Percentiles rank a stretch among this genome's conserved stretches.
Evolutionary conservation across 2,329 filamentous ascomycete genomes (phyloP).

Genomic region (Penicillium oxalicum): DNA sequence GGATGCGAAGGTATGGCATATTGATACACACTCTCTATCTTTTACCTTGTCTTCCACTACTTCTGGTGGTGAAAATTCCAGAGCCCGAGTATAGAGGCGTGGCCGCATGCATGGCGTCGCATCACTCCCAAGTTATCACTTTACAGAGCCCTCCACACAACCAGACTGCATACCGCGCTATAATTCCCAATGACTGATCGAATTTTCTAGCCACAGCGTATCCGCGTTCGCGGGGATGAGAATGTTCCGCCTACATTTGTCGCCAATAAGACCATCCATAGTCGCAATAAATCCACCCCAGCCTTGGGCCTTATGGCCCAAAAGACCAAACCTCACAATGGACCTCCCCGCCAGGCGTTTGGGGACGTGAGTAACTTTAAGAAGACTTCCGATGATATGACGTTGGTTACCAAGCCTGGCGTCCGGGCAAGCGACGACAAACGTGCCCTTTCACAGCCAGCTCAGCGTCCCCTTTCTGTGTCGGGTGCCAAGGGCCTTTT

Average conservation of each 20-base stretch:
- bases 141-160: slow-evolving; percentile 1
- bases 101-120: background rate
- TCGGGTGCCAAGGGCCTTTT: slow-evolving; percentile 35
- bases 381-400: slow-evolving; percentile 53
- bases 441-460: slow-evolving; percentile 45
- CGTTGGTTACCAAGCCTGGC: slow-evolving; percentile 44
- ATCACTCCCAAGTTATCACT: background rate
- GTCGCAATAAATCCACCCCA: slow-evolving; percentile 73
- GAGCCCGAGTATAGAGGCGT: background rate
- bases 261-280: slow-evolving; percentile 60
- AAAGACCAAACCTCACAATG: slow-evolving; percentile 56
- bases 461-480: slow-evolving; percentile 52
- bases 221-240: slow-evolving; percentile 62
- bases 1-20: slow-evolving; percentile 43
- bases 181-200: slow-evolving; percentile 12
- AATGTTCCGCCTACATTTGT: slow-evolving; percentile 50
- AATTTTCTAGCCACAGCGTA: slow-evolving; percentile 61
- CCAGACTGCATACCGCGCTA: background rate
- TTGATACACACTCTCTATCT: background rate
- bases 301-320: slow-evolving; percentile 53
- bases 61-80: background rate
- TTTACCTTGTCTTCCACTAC: background rate
- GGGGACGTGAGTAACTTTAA: slow-evolving; percentile 72
- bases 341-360: slow-evolving; percentile 66
- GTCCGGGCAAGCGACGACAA: slow-evolving; percentile 31